Evolutionary conservation across 2,329 filamentous ascomycete genomes (phyloP).

Genomic region (Colletotrichum phormii): DNA sequence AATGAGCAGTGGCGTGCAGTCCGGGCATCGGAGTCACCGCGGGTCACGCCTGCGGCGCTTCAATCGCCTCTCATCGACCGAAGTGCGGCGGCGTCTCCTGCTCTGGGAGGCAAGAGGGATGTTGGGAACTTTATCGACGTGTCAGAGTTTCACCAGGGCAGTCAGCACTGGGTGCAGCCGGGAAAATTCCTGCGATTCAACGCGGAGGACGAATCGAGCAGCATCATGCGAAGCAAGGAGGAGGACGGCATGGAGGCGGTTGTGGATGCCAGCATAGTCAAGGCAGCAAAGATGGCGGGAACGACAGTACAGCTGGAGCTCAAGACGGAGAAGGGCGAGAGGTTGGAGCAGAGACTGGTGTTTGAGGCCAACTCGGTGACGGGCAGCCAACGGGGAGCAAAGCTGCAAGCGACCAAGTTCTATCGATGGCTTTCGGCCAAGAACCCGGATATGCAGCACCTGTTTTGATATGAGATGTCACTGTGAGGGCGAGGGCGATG

Average conservation of each 20-base stretch:
- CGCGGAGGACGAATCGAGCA: slow-evolving; percentile 19
- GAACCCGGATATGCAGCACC: slow-evolving; percentile 27
- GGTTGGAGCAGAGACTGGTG: slow-evolving; percentile 17
- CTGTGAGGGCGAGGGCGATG: background rate
- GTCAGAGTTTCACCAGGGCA: slow-evolving; percentile 20
- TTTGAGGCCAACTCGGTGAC: slow-evolving; percentile 19
- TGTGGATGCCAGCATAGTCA: slow-evolving; percentile 17
- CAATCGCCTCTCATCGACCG: slow-evolving; percentile 4
- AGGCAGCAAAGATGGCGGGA: slow-evolving; percentile 21
- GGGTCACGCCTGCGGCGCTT: background rate
- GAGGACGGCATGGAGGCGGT: slow-evolving; percentile 24
- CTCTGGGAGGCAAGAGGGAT: slow-evolving; percentile 1
- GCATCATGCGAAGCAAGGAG: slow-evolving; percentile 1
- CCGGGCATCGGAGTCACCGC: slow-evolving; percentile 30
- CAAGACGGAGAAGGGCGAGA: slow-evolving; percentile 12
- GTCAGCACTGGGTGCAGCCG: slow-evolving; percentile 17
- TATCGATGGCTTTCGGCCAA: slow-evolving; percentile 26
- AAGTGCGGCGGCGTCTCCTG: slow-evolving; percentile 24
- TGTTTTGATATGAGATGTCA: background rate
- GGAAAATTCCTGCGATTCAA: slow-evolving; percentile 19
- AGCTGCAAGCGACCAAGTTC: slow-evolving; percentile 31
- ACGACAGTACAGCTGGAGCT: slow-evolving; percentile 19
- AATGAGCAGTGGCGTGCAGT: slow-evolving; percentile 33
- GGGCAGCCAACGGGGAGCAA: slow-evolving; percentile 18
- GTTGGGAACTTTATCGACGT: slow-evolving; percentile 18